Evolutionary conservation across 2,329 filamentous ascomycete genomes (phyloP).

Genomic region (Colletotrichum sp.): DNA sequence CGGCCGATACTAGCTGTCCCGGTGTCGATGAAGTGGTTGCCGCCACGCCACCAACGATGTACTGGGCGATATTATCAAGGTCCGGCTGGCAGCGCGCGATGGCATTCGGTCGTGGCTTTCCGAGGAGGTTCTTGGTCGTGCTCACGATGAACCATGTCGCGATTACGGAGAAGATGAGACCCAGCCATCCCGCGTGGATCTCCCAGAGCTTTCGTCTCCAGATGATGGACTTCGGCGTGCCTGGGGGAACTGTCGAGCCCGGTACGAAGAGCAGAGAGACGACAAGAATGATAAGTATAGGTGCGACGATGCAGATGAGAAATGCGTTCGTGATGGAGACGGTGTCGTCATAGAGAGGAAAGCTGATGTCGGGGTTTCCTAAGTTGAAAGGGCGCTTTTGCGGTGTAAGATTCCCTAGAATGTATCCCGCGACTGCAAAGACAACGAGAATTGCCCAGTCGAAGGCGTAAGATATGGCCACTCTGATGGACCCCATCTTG

Average conservation of each 20-base stretch:
- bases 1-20: conserved; percentile 68
- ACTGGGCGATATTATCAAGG: conserved; percentile 55
- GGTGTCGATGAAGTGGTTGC: conserved; percentile 45
- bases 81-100: conserved; percentile 76
- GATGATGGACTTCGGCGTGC: conserved; percentile 61
- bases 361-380: conserved; percentile 69
- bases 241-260: conserved; percentile 59
- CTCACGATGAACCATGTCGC: conserved; percentile 75
- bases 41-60: conserved; percentile 62
- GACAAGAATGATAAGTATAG: conserved; percentile 62
- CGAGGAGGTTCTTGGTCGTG: conserved; percentile 72
- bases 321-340: conserved; percentile 46
- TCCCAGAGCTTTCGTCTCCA: conserved; percentile 82
- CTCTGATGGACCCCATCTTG: neutral
- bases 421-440: conserved; percentile 55
- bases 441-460: conserved; percentile 51
- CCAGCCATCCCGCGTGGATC: conserved; percentile 77
- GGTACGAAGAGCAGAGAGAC: conserved; percentile 69
- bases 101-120: conserved; percentile 73
- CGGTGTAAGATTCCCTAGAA: conserved; percentile 57
- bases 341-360: conserved; percentile 70
- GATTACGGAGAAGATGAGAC: conserved; percentile 69
- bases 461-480: conserved; percentile 63
- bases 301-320: conserved; percentile 40
- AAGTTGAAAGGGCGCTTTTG: conserved; percentile 68